phyloP scores from a whole-genome alignment of 2,329 filamentous ascomycete genomes.

The Arthrobotrys megalospora region DNA sequence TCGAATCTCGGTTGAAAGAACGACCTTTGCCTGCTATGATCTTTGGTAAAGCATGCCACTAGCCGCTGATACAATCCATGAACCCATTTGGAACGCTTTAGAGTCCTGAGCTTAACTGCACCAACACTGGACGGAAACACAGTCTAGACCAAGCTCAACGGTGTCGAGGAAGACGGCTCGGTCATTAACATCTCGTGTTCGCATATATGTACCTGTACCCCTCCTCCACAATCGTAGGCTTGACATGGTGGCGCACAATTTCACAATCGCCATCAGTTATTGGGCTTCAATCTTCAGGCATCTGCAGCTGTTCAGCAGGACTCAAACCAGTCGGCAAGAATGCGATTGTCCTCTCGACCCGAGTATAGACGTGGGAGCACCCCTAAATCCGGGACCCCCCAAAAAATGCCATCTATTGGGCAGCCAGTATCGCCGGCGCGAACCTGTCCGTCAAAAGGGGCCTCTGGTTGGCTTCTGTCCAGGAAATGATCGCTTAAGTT shows the following conservation, averaged over 20 bases:
- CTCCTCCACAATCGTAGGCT: slow-evolving; percentile 7
- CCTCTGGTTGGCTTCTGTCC: slow-evolving; percentile 42
- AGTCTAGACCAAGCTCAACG: slow-evolving; percentile 32
- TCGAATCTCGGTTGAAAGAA: slow-evolving; percentile 33
- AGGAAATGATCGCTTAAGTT: slow-evolving; percentile 56
- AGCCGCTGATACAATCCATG: slow-evolving; percentile 53
- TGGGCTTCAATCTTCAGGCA: not conserved
- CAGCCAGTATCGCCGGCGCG: not conserved
- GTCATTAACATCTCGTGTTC: slow-evolving; percentile 35
- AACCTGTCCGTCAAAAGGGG: slow-evolving; percentile 36
- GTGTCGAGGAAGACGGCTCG: slow-evolving; percentile 42
- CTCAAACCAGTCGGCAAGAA: slow-evolving; percentile 12
- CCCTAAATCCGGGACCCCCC: slow-evolving; percentile 40
- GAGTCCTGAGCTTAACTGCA: slow-evolving; percentile 27
- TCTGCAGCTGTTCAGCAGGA: slow-evolving; percentile 18
- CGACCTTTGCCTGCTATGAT: slow-evolving; percentile 13
- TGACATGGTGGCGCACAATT: slow-evolving; percentile 30
- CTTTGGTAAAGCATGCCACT: slow-evolving; percentile 40
- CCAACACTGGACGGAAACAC: slow-evolving; percentile 4
- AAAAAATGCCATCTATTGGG: slow-evolving; percentile 26
- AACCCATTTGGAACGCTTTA: slow-evolving; percentile 7
- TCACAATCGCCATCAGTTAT: slow-evolving; percentile 21
- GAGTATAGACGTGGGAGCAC: slow-evolving; percentile 4
- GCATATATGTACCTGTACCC: not conserved
- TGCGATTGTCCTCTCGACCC: slow-evolving; percentile 13